Evolutionary conservation across 1,284 basidiomycete genomes (phyloP), one percentile per base, ranked within the genome.

Genomic region (Testicularia cyperi): DNA sequence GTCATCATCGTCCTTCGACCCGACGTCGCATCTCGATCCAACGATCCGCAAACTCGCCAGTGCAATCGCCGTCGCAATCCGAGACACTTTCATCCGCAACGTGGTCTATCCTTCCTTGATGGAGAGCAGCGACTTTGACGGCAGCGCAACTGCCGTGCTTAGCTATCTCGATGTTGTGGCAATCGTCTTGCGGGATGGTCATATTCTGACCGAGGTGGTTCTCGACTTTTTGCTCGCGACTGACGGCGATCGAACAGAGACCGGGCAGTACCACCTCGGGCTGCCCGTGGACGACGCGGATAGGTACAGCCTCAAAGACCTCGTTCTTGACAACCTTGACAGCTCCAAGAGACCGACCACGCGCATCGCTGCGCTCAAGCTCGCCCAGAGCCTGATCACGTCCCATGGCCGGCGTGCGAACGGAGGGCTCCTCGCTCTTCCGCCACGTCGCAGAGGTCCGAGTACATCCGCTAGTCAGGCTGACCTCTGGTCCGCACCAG

Each of bases 91-190:
- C 77, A 79, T 96, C 21, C 88, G 92, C 78, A 94, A 92, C 68
- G 87, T 96, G 20, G 79, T 96, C 23, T 95, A 95, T 73, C 91
- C 92, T 0, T 90, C 90, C 5, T 84, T 98, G 37, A 81, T 96
- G 38, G 92, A 97, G 74, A 95, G 91, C 77, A 92, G 91, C 1
- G 88, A 90, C 55, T 76, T 81, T 6, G 92, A 98, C 77, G 92
- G 92, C 19, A 95, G 91, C 60, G 88, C 92, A 0, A 88, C 95
- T 1, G 94, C 94, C 2, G 91, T 97, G 39, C 86, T 97, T 83
- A 90, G 88, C n/a, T 97, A 98, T 70, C 86, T 97, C 54, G 90
- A 96, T n/a, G 58, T 69, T 7, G 45, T 72, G 3, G 34, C 69
- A 24, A 48, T 53, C 12, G 61, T 65, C 14, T 33, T 72, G n/a